phyloP scores from a whole-genome alignment of 139 green algal genomes.

The Coccomyxa sp. region DNA sequence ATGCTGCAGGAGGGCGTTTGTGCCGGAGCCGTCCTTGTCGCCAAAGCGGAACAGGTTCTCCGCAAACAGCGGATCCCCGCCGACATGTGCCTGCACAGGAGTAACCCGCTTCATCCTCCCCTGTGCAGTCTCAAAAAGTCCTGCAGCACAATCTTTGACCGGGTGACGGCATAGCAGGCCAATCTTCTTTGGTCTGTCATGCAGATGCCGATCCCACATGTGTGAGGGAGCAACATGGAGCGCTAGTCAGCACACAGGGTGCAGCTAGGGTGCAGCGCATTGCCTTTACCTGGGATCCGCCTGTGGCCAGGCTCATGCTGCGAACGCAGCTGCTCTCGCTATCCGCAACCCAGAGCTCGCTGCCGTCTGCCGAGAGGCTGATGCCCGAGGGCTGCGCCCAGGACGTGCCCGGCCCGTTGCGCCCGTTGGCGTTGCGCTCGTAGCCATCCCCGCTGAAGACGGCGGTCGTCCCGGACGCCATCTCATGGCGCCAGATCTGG shows the following conservation, averaged over 20 bases:
- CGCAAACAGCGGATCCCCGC: constrained; percentile 66
- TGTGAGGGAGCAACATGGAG: too few species aligned
- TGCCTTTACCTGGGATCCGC: too few species aligned
- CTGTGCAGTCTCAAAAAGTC: too few species aligned
- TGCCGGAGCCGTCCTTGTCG: constrained; percentile 58
- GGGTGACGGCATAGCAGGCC: too few species aligned
- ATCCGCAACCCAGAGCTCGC: constrained; percentile 48
- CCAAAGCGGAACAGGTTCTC: constrained; percentile 85
- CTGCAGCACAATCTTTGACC: too few species aligned
- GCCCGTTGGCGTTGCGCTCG: constrained; percentile 73
- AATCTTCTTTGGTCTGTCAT: too few species aligned
- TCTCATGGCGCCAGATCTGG: constrained; percentile 68
- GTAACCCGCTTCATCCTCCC: too few species aligned
- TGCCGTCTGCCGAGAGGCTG: constrained; percentile 31
- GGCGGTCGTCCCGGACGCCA: constrained; percentile 12
- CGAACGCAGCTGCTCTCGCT: constrained; percentile 66
- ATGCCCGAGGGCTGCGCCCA: constrained; percentile 77
- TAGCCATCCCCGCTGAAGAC: constrained; percentile 60
- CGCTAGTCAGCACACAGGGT: too few species aligned
- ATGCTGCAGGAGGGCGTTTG: constrained; percentile 59
- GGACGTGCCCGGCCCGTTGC: constrained; percentile 30
- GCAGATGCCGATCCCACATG: too few species aligned
- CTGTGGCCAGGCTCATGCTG: constrained; percentile 44
- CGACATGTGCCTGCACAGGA: constrained; percentile 29
- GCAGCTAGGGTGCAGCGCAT: too few species aligned